Percentiles rank a stretch among this genome's conserved stretches.
Conservation (phyloP, 2,329 filamentous ascomycete species). For the Geosmithia putterillii region DNA sequence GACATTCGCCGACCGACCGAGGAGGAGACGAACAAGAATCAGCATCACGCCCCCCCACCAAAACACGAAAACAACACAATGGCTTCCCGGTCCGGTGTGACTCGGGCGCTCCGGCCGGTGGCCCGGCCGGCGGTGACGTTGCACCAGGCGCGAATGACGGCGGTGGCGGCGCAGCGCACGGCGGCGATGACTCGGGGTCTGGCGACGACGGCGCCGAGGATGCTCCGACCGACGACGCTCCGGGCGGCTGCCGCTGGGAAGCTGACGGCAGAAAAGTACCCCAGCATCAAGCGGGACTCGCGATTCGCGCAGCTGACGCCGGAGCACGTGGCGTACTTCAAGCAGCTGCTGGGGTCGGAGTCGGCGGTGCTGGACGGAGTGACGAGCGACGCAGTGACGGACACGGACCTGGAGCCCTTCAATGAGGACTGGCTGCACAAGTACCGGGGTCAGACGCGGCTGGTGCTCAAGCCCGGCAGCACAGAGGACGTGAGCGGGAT, state of each 20-base stretch:
- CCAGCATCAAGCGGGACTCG: slow-evolving; percentile 66
- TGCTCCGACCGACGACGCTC: slow-evolving; percentile 11
- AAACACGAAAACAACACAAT: slow-evolving; percentile 4
- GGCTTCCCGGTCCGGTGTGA: slow-evolving; percentile 12
- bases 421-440: slow-evolving; percentile 99
- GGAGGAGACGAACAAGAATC: too few relatives aligned
- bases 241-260: slow-evolving; percentile 29
- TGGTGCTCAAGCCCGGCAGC: slow-evolving; percentile 76
- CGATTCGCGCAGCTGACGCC: slow-evolving; percentile 62
- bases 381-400: slow-evolving; percentile 51
- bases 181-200: slow-evolving; percentile 9
- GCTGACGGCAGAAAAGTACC: slow-evolving; percentile 79
- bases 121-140: slow-evolving; percentile 2
- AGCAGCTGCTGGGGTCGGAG: slow-evolving; percentile 62
- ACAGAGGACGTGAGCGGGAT: slow-evolving; percentile 86
- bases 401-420: slow-evolving; percentile 79
- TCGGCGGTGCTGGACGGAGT: slow-evolving; percentile 79
- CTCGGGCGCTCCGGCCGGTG: slow-evolving; percentile 11
- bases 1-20: too few relatives aligned
- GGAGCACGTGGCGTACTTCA: slow-evolving; percentile 77
- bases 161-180: slow-evolving; percentile 2
- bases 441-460: slow-evolving; percentile 77
- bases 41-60: too few relatives aligned
- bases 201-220: slow-evolving; percentile 15
- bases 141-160: too few relatives aligned